These are phyloP conservation scores for Stagonosporopsis chrysanthemi DNA, from an alignment of 2,329 filamentous ascomycete genomes.

Conservation along the genomic window DNA sequence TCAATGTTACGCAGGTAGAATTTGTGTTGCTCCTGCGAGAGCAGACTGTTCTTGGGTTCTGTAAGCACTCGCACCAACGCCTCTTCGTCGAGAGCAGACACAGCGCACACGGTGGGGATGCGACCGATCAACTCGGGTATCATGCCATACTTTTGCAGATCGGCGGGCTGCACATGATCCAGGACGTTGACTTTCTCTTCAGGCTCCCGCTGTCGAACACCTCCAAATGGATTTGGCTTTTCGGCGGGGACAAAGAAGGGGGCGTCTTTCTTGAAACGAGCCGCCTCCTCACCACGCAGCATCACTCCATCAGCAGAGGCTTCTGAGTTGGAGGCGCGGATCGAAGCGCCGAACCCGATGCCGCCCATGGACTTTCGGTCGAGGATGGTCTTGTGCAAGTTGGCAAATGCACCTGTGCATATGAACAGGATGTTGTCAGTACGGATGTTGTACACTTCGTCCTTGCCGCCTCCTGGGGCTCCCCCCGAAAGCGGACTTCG, in stretches of 20 bases:
- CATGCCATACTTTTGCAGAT: constrained; percentile 85
- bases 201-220: constrained; percentile 26
- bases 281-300: constrained; percentile 62
- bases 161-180: constrained; percentile 75
- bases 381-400: constrained; percentile 84
- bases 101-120: constrained; percentile 85
- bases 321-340: constrained; percentile 65
- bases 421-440: constrained; percentile 98
- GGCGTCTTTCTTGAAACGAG: constrained; percentile 64
- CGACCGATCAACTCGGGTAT: constrained; percentile 97
- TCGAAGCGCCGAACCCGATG: constrained; percentile 89
- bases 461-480: constrained; percentile 52
- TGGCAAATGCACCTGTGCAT: constrained; percentile 93
- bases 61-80: constrained; percentile 86
- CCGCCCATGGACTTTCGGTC: constrained; percentile 85
- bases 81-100: constrained; percentile 74
- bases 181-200: constrained; percentile 62
- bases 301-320: constrained; percentile 65
- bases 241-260: constrained; percentile 59
- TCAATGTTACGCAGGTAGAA: constrained; percentile 81
- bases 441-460: constrained; percentile 75
- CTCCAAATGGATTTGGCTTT: constrained; percentile 33
- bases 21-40: constrained; percentile 87
- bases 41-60: constrained; percentile 86
- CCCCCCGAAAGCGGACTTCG: constrained; percentile 24